Base-by-base conservation (phyloP, 2,329 filamentous ascomycete species). In the Pseudodiploospora longispora region DNA sequence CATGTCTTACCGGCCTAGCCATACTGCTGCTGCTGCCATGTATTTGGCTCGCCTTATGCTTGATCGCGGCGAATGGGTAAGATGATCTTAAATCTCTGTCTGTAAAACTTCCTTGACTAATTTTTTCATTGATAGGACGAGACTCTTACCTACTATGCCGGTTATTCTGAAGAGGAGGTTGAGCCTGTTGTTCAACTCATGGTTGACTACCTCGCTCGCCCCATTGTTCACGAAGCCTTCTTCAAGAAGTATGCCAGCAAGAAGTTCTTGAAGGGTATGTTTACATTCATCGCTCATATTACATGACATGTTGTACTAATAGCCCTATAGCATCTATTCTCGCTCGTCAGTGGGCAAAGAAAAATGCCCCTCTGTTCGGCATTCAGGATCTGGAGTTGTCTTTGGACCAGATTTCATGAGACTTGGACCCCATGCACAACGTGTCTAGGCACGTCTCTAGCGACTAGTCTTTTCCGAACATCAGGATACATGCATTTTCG, bases 211-310 rank as follows among this genome's bases (percentile, higher is more conserved):
- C 83, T 98, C 34, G 85, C 86, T 47, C 82, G 87, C 9, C 93
- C 91, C 28, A 86, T 96, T 43, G 79, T 83, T 36, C 93, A 98
- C 60, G 91, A 97, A 64, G 94, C 93, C 33, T 96, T 98, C 75
- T 97, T 96, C 77, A 95, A 95, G 79, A 98, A 98, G 69, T 98
- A 98, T 65, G 93, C 93, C 45, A 95, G 88, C 79, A 98, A 97
- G 76, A 96, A 95, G 70, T 98, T 97, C 70, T 72, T 97, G 58
- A 98, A 98, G 74, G 90, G 91, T 95, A 81, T 69, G 76, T 56
- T n/a, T 46, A 27, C 29, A 30, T 10, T 31, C 19, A 4, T 4
- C 9, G 9, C 28, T 19, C 19, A 19, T 19, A 19, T 19, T 19
- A 19, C 32, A 6, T 43, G 32, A 27, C 7, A 39, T 48, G 42